Evolutionary conservation across 805 yeast species (phyloP).

Genomic region (Kuraishia piskuri): DNA sequence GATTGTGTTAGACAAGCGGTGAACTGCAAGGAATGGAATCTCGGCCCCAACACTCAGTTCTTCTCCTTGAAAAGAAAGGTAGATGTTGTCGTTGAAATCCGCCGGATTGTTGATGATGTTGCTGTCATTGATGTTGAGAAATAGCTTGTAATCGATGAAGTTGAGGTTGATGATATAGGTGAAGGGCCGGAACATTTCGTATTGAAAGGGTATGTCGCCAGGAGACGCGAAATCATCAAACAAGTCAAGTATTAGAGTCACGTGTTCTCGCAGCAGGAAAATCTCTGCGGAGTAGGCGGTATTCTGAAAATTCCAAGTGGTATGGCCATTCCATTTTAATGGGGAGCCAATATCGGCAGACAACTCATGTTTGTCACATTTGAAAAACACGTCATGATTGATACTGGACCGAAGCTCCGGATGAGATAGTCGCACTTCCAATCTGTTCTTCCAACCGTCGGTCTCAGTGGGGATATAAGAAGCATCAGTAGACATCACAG

Average conservation of each 20-base stretch:
- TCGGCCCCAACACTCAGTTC: conserved; percentile 33
- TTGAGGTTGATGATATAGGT: conserved; percentile 54
- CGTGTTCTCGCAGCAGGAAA: conserved; percentile 76
- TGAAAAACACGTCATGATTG: conserved; percentile 74
- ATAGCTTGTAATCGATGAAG: conserved; percentile 46
- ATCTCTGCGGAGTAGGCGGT: conserved; percentile 43
- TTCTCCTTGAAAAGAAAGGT: conserved; percentile 64
- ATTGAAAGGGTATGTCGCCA: conserved; percentile 43
- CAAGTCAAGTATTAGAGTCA: conserved; percentile 62
- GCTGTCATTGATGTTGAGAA: conserved; percentile 74
- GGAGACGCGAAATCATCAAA: conserved; percentile 72
- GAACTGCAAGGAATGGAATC: conserved; percentile 53
- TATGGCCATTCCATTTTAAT: conserved; percentile 72
- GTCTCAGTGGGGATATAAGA: conserved; percentile 43
- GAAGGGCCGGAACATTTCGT: conserved; percentile 72
- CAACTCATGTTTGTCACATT: conserved; percentile 49
- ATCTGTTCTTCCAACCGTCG: conserved; percentile 45
- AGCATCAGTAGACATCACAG: conserved; percentile 36
- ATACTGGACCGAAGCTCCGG: conserved; percentile 76
- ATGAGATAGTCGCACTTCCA: conserved; percentile 35
- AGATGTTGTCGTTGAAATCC: conserved; percentile 75
- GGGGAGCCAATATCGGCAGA: conserved; percentile 61
- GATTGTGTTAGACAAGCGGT: conserved; percentile 42
- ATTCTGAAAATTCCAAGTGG: conserved; percentile 57
- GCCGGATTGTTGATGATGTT: conserved; percentile 86